Percentiles rank a stretch among this genome's conserved stretches.
These are phyloP conservation scores for Rhamnella rubrinervis DNA, from an alignment of 331 rosid genomes.

Conservation along the genomic window DNA sequence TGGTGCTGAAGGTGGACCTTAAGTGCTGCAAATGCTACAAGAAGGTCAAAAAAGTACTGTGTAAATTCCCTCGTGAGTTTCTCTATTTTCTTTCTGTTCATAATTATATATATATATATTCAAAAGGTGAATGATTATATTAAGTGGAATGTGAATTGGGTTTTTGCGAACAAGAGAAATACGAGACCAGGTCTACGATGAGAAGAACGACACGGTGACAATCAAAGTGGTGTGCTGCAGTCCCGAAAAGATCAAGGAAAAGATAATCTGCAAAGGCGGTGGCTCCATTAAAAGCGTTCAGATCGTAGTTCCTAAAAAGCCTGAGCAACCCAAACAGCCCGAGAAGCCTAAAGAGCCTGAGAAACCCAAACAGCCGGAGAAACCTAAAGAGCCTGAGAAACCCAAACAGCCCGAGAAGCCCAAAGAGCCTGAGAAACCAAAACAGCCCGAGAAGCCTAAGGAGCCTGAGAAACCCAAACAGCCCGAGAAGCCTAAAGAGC, in stretches of 20 bases:
- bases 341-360: conserved; percentile 12
- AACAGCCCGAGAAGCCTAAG: conserved; percentile 2
- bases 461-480: not conserved
- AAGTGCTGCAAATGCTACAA: conserved; percentile 63
- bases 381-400: not conserved
- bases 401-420: not conserved
- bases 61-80: conserved; percentile 70
- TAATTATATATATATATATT: not conserved
- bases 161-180: conserved; percentile 63
- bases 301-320: conserved; percentile 23
- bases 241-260: conserved; percentile 73
- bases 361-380: conserved; percentile 8
- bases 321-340: conserved; percentile 3
- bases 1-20: conserved; percentile 80
- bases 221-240: conserved; percentile 70
- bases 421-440: not conserved
- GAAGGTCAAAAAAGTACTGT: conserved; percentile 77
- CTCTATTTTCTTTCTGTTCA: too few species aligned
- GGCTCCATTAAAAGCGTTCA: conserved; percentile 54
- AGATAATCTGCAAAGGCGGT: conserved; percentile 57
- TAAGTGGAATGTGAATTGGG: not conserved
- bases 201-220: conserved; percentile 50
- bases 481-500: not conserved
- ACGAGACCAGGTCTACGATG: conserved; percentile 61
- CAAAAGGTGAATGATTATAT: not conserved